Base-by-base conservation (phyloP, 108 stramenopile genomes). In the Stephanodiscus minutulus region DNA sequence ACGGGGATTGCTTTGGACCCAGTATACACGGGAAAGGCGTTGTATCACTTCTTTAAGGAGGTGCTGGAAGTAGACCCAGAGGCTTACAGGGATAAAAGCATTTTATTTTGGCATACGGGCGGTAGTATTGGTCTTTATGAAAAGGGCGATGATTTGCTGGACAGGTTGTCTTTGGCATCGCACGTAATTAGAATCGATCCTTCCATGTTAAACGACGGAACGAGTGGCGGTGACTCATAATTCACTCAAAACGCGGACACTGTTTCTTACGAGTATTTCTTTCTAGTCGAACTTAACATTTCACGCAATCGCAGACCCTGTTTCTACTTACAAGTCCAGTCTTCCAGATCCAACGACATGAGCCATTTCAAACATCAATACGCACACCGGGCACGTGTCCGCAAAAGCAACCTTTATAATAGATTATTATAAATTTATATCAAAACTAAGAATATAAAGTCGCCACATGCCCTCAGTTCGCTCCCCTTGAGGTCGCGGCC, bases 71-170 rank as follows among this genome's bases (percentile, higher is more conserved):
- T 79, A 10, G 65, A 84, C 54, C 58, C 72, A n/a, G 72, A 83
- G 47, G 33, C 64, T 12, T 85, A 82, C 56, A 70, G 83, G 37
- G 76, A 78, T 44, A 81, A 76, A 24, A 90, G 79, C 15, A 76
- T 96, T 58, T 64, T 97, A 29, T 97, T 94, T 82, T 91, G 91
- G 89, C 96, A 97, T 50, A 97, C 96, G 4, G 96, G 96, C 52
- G 96, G 96, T 31, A 82, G 82, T 10, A 69, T 97, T 39, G 93
- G 96, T 17, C 54, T 91, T 25, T 96, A 82, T 73, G 92, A 96
- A 50, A 93, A 90, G 64, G 82, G 71, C 29, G 70, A 76, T 62
- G 72, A 82, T 35, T 66, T 96, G 66, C 6, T 60, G 36, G 69
- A 68, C 33, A 70, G 37, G 21, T 48, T 77, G 11, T 58, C 44